Conservation (phyloP, 78 protist species). For the Emiliania huxleyi region DNA sequence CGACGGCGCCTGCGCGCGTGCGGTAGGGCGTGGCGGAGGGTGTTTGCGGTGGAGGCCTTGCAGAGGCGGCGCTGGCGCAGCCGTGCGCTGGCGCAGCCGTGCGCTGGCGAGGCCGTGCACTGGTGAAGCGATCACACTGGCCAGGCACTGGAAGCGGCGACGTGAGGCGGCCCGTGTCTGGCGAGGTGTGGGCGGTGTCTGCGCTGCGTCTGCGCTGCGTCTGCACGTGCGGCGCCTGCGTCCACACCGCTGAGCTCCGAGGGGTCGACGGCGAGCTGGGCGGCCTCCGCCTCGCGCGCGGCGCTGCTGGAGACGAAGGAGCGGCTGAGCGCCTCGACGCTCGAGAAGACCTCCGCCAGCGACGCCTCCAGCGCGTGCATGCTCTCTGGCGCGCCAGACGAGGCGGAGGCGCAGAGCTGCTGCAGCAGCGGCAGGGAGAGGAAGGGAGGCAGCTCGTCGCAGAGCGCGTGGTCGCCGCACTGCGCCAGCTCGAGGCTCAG, state of each 20-base stretch:
- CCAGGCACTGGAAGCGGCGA: too few species aligned
- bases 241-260: neutral
- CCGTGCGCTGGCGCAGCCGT: too few species aligned
- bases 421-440: neutral
- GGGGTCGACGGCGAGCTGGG: neutral
- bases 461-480: neutral
- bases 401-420: too few species aligned
- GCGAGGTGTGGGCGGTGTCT: too few species aligned
- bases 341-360: neutral
- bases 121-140: too few species aligned
- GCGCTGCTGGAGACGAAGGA: neutral
- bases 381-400: neutral
- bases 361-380: neutral
- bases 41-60: too few species aligned
- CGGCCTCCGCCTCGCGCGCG: neutral
- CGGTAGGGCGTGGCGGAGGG: too few species aligned
- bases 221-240: too few species aligned
- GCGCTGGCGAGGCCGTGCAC: too few species aligned
- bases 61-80: too few species aligned
- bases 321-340: neutral
- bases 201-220: too few species aligned
- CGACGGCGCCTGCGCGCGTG: neutral
- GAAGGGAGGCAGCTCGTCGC: constrained; percentile 13
- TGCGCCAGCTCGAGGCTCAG: neutral
- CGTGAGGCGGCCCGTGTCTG: too few species aligned